A percentile compares a stretch with the other conserved stretches of the same genome.
Conservation (phyloP, 116 monocot genomes). For the Iris pallida region DNA sequence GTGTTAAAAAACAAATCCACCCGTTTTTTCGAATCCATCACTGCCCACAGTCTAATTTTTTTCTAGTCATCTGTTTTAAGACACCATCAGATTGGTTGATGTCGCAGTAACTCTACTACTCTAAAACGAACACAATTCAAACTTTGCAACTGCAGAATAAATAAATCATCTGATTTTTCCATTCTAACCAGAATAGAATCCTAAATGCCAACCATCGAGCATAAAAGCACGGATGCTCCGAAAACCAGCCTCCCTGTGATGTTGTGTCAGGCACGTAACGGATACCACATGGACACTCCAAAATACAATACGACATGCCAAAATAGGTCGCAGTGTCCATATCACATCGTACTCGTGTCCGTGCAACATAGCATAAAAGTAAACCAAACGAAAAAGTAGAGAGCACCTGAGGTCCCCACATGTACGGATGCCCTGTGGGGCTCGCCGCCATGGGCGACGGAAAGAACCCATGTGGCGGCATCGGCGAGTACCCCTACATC, state of each 20-base stretch:
- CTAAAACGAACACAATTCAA: no score
- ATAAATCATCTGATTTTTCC: no score
- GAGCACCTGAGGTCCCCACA: slow-evolving; percentile 77
- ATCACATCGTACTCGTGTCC: background rate
- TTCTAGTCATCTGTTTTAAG: no score
- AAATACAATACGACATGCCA: background rate
- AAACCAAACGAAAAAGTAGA: background rate
- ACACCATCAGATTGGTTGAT: no score
- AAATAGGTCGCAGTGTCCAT: background rate
- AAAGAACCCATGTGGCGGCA: slow-evolving; percentile 59
- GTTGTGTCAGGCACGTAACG: background rate
- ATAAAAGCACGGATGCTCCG: background rate
- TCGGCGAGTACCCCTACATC: slow-evolving; percentile 59
- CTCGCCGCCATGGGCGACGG: slow-evolving; percentile 43
- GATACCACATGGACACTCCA: background rate
- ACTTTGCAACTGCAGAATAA: no score
- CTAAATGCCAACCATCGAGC: no score
- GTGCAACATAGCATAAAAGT: background rate
- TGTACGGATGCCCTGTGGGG: slow-evolving; percentile 42
- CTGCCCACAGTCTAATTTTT: no score
- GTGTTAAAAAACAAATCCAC: no score
- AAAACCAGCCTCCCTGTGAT: no score
- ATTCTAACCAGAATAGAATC: no score
- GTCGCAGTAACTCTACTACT: no score
- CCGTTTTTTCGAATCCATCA: no score